Conservation (phyloP, 176 grass and related monocot genomes). For the Alopecurus myosuroides region DNA sequence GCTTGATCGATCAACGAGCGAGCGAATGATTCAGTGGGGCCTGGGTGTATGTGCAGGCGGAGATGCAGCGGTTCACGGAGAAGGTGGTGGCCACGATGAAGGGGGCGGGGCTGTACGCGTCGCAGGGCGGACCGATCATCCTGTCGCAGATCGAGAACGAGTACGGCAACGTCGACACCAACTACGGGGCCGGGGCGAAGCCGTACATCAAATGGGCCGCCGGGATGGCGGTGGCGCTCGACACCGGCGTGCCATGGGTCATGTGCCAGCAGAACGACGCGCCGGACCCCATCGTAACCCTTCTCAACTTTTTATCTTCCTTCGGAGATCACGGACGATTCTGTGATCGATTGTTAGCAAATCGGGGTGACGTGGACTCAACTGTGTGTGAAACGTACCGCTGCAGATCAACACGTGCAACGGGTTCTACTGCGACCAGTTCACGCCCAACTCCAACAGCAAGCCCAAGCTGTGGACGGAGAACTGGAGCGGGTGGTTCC, state of each 20-base stretch:
- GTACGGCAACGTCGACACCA: slow-evolving; percentile 76
- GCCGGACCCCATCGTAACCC: slow-evolving; percentile 64
- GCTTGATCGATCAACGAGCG: neutral
- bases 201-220: slow-evolving; percentile 85
- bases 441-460: slow-evolving; percentile 65
- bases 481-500: slow-evolving; percentile 97
- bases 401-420: slow-evolving; percentile 99
- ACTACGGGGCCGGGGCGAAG: slow-evolving; percentile 62
- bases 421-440: slow-evolving; percentile 96
- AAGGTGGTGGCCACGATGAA: slow-evolving; percentile 96
- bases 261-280: slow-evolving; percentile 97
- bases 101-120: slow-evolving; percentile 85
- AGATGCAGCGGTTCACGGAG: slow-evolving; percentile 92
- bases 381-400: neutral
- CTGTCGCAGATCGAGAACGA: slow-evolving; percentile 99
- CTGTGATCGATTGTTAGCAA: neutral
- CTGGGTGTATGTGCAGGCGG: slow-evolving; percentile 22
- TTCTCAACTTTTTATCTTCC: neutral
- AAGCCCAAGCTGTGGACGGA: slow-evolving; percentile 98
- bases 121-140: slow-evolving; percentile 93
- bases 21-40: neutral
- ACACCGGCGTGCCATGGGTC: slow-evolving; percentile 97
- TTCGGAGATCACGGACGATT: neutral
- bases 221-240: slow-evolving; percentile 85
- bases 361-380: neutral